phyloP scores from a whole-genome alignment of 2,329 filamentous ascomycete genomes.

The Phaeomoniella chlamydospora region DNA sequence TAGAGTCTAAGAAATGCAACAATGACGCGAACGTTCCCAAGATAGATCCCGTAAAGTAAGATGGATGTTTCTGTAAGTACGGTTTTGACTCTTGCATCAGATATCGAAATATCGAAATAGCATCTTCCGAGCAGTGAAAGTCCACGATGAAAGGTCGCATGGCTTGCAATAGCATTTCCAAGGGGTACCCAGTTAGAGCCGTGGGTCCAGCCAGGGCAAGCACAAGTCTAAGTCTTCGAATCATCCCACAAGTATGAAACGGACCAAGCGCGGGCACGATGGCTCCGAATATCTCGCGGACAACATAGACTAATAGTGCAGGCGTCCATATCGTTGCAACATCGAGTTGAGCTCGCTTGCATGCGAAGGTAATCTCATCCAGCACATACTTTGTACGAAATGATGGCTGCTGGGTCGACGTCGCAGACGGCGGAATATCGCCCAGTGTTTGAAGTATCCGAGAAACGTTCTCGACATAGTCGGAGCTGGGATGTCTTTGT shows the following conservation, averaged over 20 bases:
- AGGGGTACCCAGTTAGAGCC: slow-evolving; percentile 63
- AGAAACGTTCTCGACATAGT: slow-evolving; percentile 49
- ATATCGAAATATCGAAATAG: slow-evolving; percentile 74
- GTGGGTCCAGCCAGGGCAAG: slow-evolving; percentile 61
- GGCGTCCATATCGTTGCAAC: slow-evolving; percentile 58
- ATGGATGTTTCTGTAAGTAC: slow-evolving; percentile 51
- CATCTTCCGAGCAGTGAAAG: slow-evolving; percentile 78
- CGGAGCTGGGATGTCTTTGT: slow-evolving; percentile 41
- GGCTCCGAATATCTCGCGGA: slow-evolving; percentile 63
- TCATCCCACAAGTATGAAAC: slow-evolving; percentile 69
- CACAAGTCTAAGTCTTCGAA: slow-evolving; percentile 73
- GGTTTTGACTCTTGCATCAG: slow-evolving; percentile 53
- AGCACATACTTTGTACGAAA: slow-evolving; percentile 68
- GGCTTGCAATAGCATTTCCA: slow-evolving; percentile 80
- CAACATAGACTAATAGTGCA: slow-evolving; percentile 56
- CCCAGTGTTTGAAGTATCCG: slow-evolving; percentile 54
- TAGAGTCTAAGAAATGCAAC: slow-evolving; percentile 58
- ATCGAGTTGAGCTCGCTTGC: slow-evolving; percentile 53
- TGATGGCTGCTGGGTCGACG: slow-evolving; percentile 70
- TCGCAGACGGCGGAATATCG: slow-evolving; percentile 49
- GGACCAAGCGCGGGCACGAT: slow-evolving; percentile 75
- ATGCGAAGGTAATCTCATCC: slow-evolving; percentile 65
- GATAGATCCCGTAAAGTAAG: slow-evolving; percentile 68
- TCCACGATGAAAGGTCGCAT: slow-evolving; percentile 67
- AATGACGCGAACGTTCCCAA: slow-evolving; percentile 69